Conservation (phyloP, 75 land plant genomes). For the Gnetum montanum region DNA sequence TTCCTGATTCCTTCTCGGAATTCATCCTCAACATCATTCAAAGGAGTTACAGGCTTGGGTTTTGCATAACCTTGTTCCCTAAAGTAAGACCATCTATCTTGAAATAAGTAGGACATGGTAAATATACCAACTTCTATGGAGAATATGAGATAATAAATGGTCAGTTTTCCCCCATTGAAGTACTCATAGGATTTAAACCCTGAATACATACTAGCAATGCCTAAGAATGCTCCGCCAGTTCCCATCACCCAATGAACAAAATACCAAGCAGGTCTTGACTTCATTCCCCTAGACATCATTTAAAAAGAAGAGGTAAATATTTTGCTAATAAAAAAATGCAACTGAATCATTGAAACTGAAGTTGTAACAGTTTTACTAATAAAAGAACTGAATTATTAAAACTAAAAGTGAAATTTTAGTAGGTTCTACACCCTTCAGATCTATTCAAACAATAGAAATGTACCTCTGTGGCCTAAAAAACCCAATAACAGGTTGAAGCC, state of each 20-base stretch:
- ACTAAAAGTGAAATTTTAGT: too few species aligned
- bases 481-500: slow-evolving; percentile 70
- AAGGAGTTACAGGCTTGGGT: slow-evolving; percentile 16
- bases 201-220: slow-evolving; percentile 56
- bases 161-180: slow-evolving; percentile 27
- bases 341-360: too few species aligned
- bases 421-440: too few species aligned
- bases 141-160: slow-evolving; percentile 44
- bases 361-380: too few species aligned
- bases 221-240: slow-evolving; percentile 39
- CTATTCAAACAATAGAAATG: too few species aligned
- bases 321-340: too few species aligned
- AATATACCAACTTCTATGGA: slow-evolving; percentile 45
- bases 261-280: slow-evolving; percentile 59
- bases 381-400: too few species aligned
- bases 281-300: slow-evolving; percentile 48
- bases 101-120: slow-evolving; percentile 55
- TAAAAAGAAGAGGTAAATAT: too few species aligned
- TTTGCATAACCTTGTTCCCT: slow-evolving; percentile 34
- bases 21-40: too few species aligned
- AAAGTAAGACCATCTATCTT: slow-evolving; percentile 72
- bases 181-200: slow-evolving; percentile 55
- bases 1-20: too few species aligned
- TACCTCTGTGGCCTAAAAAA: slow-evolving; percentile 71
- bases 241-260: slow-evolving; percentile 68